Conservation (phyloP, 2,329 filamentous ascomycete species). For the Elsinoe ampelina region DNA sequence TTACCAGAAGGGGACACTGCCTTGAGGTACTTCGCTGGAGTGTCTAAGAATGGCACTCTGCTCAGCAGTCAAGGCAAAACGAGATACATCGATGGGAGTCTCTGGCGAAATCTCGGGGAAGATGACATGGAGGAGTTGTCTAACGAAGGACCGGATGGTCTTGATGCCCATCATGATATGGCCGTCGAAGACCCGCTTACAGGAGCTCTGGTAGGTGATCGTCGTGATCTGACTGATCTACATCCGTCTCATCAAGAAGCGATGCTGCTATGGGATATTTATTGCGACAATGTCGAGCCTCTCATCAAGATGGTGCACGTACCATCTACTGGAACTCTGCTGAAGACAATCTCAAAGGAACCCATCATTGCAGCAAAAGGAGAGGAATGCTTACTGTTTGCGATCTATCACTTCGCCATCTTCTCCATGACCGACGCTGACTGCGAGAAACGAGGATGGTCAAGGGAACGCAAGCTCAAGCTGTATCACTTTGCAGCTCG, state of each 20-base stretch:
- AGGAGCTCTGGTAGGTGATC: constrained; percentile 20
- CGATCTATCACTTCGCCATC: constrained; percentile 51
- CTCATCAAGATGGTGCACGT: constrained; percentile 62
- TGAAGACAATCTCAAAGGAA: constrained; percentile 33
- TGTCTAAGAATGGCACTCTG: constrained; percentile 19
- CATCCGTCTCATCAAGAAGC: constrained; percentile 8
- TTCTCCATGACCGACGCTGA: constrained; percentile 41
- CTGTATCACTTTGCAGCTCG: constrained; percentile 45
- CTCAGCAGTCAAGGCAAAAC: constrained; percentile 29
- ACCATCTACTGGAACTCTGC: constrained; percentile 44
- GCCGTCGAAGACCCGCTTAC: constrained; percentile 21
- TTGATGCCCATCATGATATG: constrained; percentile 9
- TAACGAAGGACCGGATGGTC: constrained; percentile 22
- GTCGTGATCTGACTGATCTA: constrained; percentile 10
- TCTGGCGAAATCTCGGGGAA: constrained; percentile 24
- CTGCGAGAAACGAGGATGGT: constrained; percentile 41
- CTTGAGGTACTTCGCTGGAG: neutral
- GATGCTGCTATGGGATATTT: constrained; percentile 43
- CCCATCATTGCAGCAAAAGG: constrained; percentile 50
- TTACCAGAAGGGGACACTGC: neutral
- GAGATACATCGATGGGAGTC: constrained; percentile 34
- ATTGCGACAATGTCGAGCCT: constrained; percentile 62
- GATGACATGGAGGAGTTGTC: constrained; percentile 22
- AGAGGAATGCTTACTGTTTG: constrained; percentile 50
- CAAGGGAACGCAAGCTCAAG: constrained; percentile 36